Conservation (phyloP, 345 rosid genomes). For the Erysimum cheiranthoides region DNA sequence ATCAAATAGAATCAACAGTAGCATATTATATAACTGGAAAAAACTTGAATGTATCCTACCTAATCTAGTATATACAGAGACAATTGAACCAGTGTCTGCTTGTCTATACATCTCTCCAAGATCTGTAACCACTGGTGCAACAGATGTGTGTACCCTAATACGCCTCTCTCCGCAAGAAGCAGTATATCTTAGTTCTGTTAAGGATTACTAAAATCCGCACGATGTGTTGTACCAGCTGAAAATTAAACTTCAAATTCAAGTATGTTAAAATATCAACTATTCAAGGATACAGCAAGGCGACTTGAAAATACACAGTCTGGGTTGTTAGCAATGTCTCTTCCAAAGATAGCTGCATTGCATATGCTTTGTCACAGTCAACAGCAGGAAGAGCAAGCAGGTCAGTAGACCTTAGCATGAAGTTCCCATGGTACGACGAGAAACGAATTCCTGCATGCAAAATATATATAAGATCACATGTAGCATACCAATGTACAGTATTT, state of each 20-base stretch:
- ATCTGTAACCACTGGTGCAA: conserved; percentile 90
- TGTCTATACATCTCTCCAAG: conserved; percentile 96
- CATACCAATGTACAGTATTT: conserved; percentile 18
- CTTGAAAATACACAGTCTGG: conserved; percentile 96
- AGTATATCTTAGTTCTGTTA: conserved; percentile 78
- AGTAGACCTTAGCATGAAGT: conserved; percentile 97
- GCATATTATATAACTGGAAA: conserved; percentile 26
- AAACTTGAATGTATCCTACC: conserved; percentile 56
- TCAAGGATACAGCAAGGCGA: conserved; percentile 97
- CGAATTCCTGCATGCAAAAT: conserved; percentile 73
- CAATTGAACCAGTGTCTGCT: conserved; percentile 91
- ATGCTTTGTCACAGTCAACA: conserved; percentile 99
- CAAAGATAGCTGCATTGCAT: conserved; percentile 88
- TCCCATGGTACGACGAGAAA: conserved; percentile 93
- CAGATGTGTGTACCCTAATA: conserved; percentile 93
- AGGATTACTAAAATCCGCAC: conserved; percentile 48
- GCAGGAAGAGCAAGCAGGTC: conserved; percentile 97
- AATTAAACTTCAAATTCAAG: conserved; percentile 30
- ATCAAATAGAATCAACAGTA: conserved; percentile 36
- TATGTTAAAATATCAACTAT: conserved; percentile 18
- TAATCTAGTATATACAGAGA: conserved; percentile 82
- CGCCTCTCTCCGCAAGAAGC: conserved; percentile 99
- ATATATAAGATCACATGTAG: conserved; percentile 39
- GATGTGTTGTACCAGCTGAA: conserved; percentile 26
- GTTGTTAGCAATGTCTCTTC: conserved; percentile 95